Percentiles rank a stretch among this genome's conserved stretches.
These are phyloP conservation scores for Amanita jacksonii DNA, from an alignment of 768 basidiomycete species.

Conservation along the genomic window DNA sequence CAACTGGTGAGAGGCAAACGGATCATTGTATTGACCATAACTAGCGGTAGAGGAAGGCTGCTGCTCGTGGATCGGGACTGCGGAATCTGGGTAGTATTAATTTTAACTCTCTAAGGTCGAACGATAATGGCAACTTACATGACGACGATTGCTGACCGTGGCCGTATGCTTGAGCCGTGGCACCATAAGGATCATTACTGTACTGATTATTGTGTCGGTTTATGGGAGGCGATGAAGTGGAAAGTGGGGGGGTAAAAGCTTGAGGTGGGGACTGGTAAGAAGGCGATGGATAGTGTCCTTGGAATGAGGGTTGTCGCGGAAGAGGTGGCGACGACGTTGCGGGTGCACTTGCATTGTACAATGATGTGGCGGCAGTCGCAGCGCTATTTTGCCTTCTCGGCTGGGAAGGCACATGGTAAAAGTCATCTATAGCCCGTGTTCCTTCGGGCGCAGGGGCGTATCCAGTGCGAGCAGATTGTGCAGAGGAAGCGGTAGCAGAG, in stretches of 20 bases:
- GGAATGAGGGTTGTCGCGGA: conserved; percentile 19
- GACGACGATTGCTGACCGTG: conserved; percentile 44
- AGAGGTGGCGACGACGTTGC: no score
- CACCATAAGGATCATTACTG: conserved; percentile 24
- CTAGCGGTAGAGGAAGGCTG: conserved; percentile 34
- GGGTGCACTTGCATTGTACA: no score
- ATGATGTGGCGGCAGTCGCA: conserved; percentile 10
- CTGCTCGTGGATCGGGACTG: conserved; percentile 44
- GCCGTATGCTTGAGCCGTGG: conserved; percentile 33
- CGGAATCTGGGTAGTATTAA: conserved; percentile 27
- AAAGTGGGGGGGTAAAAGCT: conserved; percentile 9
- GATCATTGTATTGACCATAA: conserved; percentile 38
- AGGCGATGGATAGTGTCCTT: conserved; percentile 18
- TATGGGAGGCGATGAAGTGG: conserved; percentile 16
- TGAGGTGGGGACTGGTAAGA: conserved; percentile 19
- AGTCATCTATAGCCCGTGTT: conserved; percentile 66
- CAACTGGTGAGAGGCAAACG: conserved; percentile 28
- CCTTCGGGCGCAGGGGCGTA: conserved; percentile 60
- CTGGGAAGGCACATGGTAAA: conserved; percentile 20
- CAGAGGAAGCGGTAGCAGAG: conserved; percentile 18
- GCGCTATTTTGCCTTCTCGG: conserved; percentile 14
- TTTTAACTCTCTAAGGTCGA: not conserved
- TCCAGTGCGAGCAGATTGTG: conserved; percentile 31
- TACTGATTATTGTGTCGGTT: conserved; percentile 21
- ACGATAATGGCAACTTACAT: conserved; percentile 31